A percentile compares a stretch with the other conserved stretches of the same genome.
These are phyloP conservation scores for Rhodotorula sp. DNA, from an alignment of 1,284 basidiomycete species.

Conservation along the genomic window DNA sequence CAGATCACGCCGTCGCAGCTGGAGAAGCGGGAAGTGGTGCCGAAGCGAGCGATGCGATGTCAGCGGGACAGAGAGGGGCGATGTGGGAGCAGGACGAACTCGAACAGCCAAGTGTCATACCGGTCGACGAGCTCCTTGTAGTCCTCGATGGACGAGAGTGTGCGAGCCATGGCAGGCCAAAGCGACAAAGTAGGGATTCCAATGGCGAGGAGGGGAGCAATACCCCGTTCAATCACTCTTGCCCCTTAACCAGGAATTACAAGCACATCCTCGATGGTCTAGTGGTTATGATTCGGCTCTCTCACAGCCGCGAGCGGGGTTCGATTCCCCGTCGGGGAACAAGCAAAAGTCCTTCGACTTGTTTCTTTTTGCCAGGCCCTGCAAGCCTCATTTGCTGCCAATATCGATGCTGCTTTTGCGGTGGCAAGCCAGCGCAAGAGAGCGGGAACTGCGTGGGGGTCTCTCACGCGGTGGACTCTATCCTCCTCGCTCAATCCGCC, in stretches of 20 bases:
- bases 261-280: slow-evolving; percentile 31
- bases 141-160: neutral
- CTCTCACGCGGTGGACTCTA: too few relatives aligned
- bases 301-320: slow-evolving; percentile 37
- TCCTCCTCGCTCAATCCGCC: too few relatives aligned
- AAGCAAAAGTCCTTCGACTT: neutral
- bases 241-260: too few relatives aligned
- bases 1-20: slow-evolving; percentile 44
- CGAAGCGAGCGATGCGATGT: neutral
- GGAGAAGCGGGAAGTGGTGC: neutral
- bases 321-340: slow-evolving; percentile 36
- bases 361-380: neutral
- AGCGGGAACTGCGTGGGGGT: too few relatives aligned
- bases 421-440: too few relatives aligned
- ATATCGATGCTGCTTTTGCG: too few relatives aligned
- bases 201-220: neutral
- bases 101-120: slow-evolving; percentile 91
- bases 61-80: neutral
- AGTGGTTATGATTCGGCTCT: slow-evolving; percentile 38
- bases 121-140: slow-evolving; percentile 56
- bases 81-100: slow-evolving; percentile 76
- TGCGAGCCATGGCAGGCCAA: neutral
- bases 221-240: too few relatives aligned
- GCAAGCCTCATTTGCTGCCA: too few relatives aligned
- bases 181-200: neutral